These are phyloP conservation scores for Helenozyma baotianmanensis DNA, from an alignment of 805 yeast species.

Conservation along the genomic window DNA sequence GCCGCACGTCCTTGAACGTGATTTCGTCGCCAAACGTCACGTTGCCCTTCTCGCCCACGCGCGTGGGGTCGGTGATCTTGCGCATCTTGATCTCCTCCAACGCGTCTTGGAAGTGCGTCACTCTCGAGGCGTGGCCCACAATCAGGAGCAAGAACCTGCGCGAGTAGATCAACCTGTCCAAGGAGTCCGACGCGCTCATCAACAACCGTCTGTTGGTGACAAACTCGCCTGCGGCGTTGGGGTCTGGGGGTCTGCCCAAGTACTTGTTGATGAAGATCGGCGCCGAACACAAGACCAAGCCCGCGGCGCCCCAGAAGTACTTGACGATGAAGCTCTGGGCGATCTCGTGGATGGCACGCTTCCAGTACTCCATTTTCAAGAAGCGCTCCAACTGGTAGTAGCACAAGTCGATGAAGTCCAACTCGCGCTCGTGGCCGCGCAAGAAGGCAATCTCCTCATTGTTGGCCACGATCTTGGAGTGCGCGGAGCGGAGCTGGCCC, in stretches of 20 bases:
- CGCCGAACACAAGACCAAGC: constrained; percentile 78
- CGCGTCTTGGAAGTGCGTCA: constrained; percentile 62
- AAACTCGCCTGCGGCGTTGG: constrained; percentile 68
- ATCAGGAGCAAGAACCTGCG: constrained; percentile 81
- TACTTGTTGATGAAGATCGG: constrained; percentile 73
- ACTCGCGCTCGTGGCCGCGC: constrained; percentile 76
- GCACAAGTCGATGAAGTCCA: constrained; percentile 69
- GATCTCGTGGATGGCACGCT: constrained; percentile 74
- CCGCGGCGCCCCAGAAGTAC: constrained; percentile 95
- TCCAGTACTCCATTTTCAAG: constrained; percentile 67
- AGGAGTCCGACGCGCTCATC: constrained; percentile 78
- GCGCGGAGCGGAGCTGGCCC: constrained; percentile 78
- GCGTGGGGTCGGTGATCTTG: constrained; percentile 17
- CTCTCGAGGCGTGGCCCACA: constrained; percentile 74
- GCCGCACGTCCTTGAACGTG: constrained; percentile 70
- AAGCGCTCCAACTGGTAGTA: constrained; percentile 80
- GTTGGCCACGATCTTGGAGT: constrained; percentile 72
- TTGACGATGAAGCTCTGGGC: constrained; percentile 86
- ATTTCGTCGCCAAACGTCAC: constrained; percentile 48
- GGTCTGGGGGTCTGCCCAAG: constrained; percentile 39
- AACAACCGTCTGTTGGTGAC: constrained; percentile 83
- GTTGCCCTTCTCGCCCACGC: constrained; percentile 16
- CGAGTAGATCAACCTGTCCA: constrained; percentile 81
- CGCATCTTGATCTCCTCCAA: constrained; percentile 44
- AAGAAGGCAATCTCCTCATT: constrained; percentile 85